Percentiles rank a stretch among this genome's conserved stretches.
These are phyloP conservation scores for Rhodotorula sp. DNA, from an alignment of 1,284 basidiomycete genomes.

Conservation along the genomic window DNA sequence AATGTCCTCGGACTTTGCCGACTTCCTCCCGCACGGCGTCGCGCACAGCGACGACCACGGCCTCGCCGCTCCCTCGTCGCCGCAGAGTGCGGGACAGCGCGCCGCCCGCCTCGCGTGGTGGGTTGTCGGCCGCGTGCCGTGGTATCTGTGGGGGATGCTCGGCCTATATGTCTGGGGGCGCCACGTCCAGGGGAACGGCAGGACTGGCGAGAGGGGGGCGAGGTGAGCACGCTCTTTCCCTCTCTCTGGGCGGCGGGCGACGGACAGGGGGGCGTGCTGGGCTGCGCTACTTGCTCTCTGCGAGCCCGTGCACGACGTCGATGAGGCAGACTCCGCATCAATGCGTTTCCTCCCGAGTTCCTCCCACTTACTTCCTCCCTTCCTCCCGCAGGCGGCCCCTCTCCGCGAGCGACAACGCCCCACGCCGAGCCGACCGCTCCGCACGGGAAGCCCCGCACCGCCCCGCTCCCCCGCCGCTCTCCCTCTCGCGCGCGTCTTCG, in stretches of 20 bases:
- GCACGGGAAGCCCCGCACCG: neutral
- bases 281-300: too few relatives aligned
- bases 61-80: too few relatives aligned
- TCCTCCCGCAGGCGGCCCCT: neutral
- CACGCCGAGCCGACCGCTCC: neutral
- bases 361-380: neutral
- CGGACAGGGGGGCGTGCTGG: too few relatives aligned
- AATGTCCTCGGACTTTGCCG: neutral
- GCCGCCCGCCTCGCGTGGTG: conserved; percentile 5
- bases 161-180: neutral
- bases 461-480: neutral
- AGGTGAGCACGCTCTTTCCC: neutral
- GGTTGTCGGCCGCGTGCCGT: conserved; percentile 2
- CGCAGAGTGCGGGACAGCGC: neutral
- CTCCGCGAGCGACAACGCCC: neutral
- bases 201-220: neutral
- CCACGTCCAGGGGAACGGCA: neutral
- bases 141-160: conserved; percentile 8
- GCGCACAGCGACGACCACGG: neutral
- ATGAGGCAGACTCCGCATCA: too few relatives aligned
- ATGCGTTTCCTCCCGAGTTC: neutral
- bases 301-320: too few relatives aligned
- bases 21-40: conserved; percentile 1
- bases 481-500: neutral
- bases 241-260: too few relatives aligned